These are phyloP conservation scores for Xylaria sp. DNA, from an alignment of 2,329 filamentous ascomycete genomes.

Conservation along the genomic window DNA sequence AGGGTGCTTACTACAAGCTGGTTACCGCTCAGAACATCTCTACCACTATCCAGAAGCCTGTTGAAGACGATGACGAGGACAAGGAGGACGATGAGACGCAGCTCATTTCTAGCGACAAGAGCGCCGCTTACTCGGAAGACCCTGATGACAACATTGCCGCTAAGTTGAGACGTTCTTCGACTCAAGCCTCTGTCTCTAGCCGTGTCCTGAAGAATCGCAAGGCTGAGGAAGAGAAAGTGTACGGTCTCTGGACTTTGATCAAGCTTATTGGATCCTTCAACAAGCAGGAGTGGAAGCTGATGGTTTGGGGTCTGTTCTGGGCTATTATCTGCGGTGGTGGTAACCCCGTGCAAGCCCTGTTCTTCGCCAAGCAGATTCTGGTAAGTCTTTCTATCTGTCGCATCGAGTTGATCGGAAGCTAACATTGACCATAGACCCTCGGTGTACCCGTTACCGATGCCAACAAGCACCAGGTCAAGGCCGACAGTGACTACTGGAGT, in stretches of 20 bases:
- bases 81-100: constrained; percentile 38
- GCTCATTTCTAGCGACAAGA: constrained; percentile 44
- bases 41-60: constrained; percentile 43
- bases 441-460: constrained; percentile 40
- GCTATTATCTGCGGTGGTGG: constrained; percentile 73
- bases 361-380: constrained; percentile 85
- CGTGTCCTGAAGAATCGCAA: constrained; percentile 56
- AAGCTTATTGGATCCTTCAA: constrained; percentile 80
- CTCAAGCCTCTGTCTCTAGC: constrained; percentile 62
- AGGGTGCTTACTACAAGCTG: constrained; percentile 74
- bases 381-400: constrained; percentile 51
- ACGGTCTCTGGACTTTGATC: constrained; percentile 69
- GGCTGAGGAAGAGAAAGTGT: constrained; percentile 49
- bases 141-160: constrained; percentile 57
- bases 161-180: constrained; percentile 51
- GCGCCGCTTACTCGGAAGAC: constrained; percentile 44
- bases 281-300: constrained; percentile 60
- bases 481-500: constrained; percentile 78
- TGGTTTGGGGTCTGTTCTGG: constrained; percentile 68
- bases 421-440: constrained; percentile 28
- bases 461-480: constrained; percentile 53
- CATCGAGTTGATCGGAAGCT: constrained; percentile 9
- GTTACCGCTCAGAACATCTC: constrained; percentile 81
- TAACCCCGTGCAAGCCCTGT: constrained; percentile 70
- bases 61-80: constrained; percentile 46